Evolutionary conservation across 2,329 filamentous ascomycete genomes (phyloP), one percentile per base, ranked within the genome.

Genomic region (Gaeumannomyces tritici): DNA sequence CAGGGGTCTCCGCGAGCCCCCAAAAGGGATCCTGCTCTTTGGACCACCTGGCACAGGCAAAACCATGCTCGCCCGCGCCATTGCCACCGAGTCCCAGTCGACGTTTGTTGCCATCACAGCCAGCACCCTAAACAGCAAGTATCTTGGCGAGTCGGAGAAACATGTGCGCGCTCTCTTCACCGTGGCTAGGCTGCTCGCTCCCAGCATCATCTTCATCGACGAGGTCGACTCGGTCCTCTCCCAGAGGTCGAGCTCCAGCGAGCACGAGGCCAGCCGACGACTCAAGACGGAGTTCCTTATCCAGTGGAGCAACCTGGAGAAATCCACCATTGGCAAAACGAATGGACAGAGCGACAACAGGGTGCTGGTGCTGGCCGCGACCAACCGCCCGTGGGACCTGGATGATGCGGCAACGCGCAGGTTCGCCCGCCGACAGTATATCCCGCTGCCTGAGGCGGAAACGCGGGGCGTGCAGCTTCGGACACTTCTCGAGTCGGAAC

Each of bases 281-380:
- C 96, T 97, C 71, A 99, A 99, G 76, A 99, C 95, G 0, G 95
- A 99, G 71, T 99, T 99, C 69, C 78, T 99, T 33, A 97, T 99
- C 31, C 93, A 97, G 71, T 99, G 95, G 95, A 95, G 90, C 63
- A 92, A 97, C 71, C 77, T 99, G 2, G 92, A 96, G 21, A 61
- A 69, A 70, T 87, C 91, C 66, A 93, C 87, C 62, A 21, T 21
- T 8, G 42, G 42, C 4, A 51, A 51, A 51, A 21, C 11, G 42
- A 51, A 24, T 21, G 42, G 42, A 3, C n/a, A 21, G 7, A 91
- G 91, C 0, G 93, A 98, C 5, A 95, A 88, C 66, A 83, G 93
- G 61, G 95, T 99, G 1, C 81, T 99, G 18, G 95, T 99, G 0
- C 83, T 99, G 47, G 95, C 95, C 1, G 95, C 95, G 26, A 99